Conservation (phyloP, 2,329 filamentous ascomycete genomes). For the Verticillium klebahnii region DNA sequence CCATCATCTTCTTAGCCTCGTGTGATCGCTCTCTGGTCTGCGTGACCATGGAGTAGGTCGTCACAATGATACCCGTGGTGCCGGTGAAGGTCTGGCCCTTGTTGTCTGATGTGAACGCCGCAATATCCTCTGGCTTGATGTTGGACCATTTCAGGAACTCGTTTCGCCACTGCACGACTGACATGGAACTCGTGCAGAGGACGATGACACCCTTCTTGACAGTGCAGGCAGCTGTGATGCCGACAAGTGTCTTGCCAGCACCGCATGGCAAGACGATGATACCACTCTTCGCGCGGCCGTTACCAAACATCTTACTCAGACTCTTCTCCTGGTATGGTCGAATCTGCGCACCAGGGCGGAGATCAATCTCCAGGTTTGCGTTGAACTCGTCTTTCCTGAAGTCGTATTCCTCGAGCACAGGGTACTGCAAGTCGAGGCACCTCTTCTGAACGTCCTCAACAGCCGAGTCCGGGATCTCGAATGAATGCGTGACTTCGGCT, state of each 20-base stretch:
- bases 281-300: conserved; percentile 92
- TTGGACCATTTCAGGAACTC: conserved; percentile 99
- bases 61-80: conserved; percentile 93
- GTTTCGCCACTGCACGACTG: conserved; percentile 91
- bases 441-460: conserved; percentile 87
- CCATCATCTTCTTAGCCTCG: conserved; percentile 96
- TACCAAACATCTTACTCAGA: conserved; percentile 98
- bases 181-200: conserved; percentile 96
- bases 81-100: conserved; percentile 78
- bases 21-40: conserved; percentile 82
- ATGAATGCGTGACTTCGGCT: conserved; percentile 83
- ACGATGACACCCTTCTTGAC: conserved; percentile 97
- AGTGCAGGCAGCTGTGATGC: conserved; percentile 96
- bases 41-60: conserved; percentile 98
- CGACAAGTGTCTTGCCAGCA: conserved; percentile 93
- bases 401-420: conserved; percentile 94
- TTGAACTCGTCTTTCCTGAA: conserved; percentile 90
- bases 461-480: conserved; percentile 78
- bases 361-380: conserved; percentile 86
- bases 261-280: conserved; percentile 97
- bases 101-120: conserved; percentile 89
- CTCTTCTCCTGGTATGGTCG: conserved; percentile 96
- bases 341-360: conserved; percentile 85
- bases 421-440: conserved; percentile 80
- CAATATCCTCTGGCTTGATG: conserved; percentile 85